Evolutionary conservation across 768 basidiomycete species (phyloP), one percentile per base, ranked within the genome.

Genomic region (Hortiboletus flavorubellus): DNA sequence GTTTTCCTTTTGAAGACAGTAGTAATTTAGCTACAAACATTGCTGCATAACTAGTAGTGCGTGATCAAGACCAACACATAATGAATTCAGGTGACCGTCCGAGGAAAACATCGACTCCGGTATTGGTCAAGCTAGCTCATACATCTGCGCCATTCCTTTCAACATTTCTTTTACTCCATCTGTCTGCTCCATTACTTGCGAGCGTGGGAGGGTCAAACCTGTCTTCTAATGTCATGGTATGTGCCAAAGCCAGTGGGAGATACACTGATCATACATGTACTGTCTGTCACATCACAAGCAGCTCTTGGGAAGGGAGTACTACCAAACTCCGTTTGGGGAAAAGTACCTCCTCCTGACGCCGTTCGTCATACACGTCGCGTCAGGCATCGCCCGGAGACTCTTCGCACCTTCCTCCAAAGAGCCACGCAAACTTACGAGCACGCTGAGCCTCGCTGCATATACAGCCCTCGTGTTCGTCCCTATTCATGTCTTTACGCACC

Each of bases 281-380:
- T 21, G 21, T 21, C 21, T 15, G 16, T 29, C 14, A 42, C 18
- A 29, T 9, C 10, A 7, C 23, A n/a, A 8, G 8, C 18, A 93
- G 90, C 75, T 94, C 42, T 75, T 95, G 12, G 89, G 91, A 10
- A 75, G 91, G 50, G 91, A 92, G 71, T 92, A 91, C 71, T 94
- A 95, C 68, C 90, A 93, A 66, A 88, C 86, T 0, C 53, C 72
- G 0, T 77, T 85, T 49, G 81, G 81, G 21, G 91, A 94, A 69
- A 81, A 76, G 39, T 80, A 82, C 41, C 80, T 93, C 12, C 75
- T 93, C 10, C 73, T 89, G 33, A 72, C 74, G 1, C 91, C 92
- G 0, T 70, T 95, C n/a, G 72, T 73, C 31, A 64, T 85, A 9
- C 92, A 94, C 64, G 69, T 83, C 21, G 54, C 81, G 6, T 77